Evolutionary conservation across 495 filamentous ascomycete genomes (phyloP), one percentile per base, ranked within the genome.

Genomic region (Baudoinia panamericana): DNA sequence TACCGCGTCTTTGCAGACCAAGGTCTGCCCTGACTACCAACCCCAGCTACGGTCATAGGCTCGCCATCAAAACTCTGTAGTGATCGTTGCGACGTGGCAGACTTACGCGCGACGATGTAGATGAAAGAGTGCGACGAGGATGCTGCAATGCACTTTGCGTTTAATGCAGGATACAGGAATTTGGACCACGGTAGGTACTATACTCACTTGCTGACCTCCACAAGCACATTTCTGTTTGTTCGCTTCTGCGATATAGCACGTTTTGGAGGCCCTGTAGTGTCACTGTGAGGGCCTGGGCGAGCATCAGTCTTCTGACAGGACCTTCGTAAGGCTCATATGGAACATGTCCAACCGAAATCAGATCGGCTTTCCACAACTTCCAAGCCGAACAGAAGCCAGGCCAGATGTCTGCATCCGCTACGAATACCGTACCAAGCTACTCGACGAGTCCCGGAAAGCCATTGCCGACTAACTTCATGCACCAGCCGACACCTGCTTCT

Each of bases 181-280:
- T 63, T 94, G 46, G 93, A 93, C 60, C 82, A 94, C 48, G 87
- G 84, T 85, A 24, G 11, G 30, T 38, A n/a, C n/a, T n/a, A n/a
- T n/a, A n/a, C n/a, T n/a, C n/a, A n/a, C n/a, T n/a, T n/a, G n/a
- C n/a, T n/a, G n/a, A n/a, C n/a, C n/a, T n/a, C 7, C 13, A 11
- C 30, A n/a, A n/a, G n/a, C n/a, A n/a, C n/a, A n/a, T n/a, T n/a
- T n/a, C n/a, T n/a, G n/a, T n/a, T n/a, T n/a, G n/a, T n/a, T n/a
- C n/a, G n/a, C n/a, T n/a, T n/a, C n/a, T n/a, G n/a, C n/a, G n/a
- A n/a, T n/a, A n/a, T n/a, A n/a, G n/a, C n/a, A n/a, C n/a, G n/a
- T n/a, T n/a, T n/a, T n/a, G n/a, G n/a, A n/a, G n/a, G n/a, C n/a
- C n/a, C n/a, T n/a, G n/a, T n/a, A n/a, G n/a, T n/a, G n/a, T n/a